Conservation (phyloP, 495 filamentous ascomycete species). For the Cercophora sp. region DNA sequence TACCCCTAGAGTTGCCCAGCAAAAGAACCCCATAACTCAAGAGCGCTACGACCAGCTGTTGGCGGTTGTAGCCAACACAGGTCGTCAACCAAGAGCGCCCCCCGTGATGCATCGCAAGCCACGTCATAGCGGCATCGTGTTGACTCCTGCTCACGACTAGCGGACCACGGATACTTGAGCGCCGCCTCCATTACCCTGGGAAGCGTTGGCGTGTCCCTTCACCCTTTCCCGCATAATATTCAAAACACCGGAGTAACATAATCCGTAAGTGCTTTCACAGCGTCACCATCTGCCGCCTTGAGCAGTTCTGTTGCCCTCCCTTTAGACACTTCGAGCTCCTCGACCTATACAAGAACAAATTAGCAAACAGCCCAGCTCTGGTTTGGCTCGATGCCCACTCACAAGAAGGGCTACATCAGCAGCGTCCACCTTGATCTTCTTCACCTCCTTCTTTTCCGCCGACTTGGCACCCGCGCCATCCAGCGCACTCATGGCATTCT, state of each 20-base stretch:
- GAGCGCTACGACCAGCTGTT: too few relatives aligned
- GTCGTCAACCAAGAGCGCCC: too few relatives aligned
- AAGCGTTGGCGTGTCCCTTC: neutral
- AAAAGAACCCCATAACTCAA: too few relatives aligned
- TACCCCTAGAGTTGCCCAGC: too few relatives aligned
- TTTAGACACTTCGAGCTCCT: slow-evolving; percentile 76
- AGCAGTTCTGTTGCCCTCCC: slow-evolving; percentile 79
- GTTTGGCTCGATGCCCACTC: too few relatives aligned
- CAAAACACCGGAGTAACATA: slow-evolving; percentile 31
- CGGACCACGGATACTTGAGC: too few relatives aligned
- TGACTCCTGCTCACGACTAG: too few relatives aligned
- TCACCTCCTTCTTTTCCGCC: slow-evolving; percentile 43
- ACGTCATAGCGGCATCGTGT: too few relatives aligned
- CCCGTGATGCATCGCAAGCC: too few relatives aligned
- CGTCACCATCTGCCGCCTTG: slow-evolving; percentile 73
- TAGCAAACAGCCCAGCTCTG: too few relatives aligned
- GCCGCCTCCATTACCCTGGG: neutral
- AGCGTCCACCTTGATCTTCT: slow-evolving; percentile 48
- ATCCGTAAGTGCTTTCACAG: slow-evolving; percentile 63
- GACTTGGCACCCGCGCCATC: slow-evolving; percentile 35
- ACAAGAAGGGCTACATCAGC: slow-evolving; percentile 42
- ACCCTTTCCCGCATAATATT: neutral
- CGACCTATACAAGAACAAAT: slow-evolving; percentile 54
- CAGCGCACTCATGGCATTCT: slow-evolving; percentile 74
- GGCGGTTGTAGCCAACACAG: too few relatives aligned